Evolutionary conservation across 768 basidiomycete genomes (phyloP), one percentile per base, ranked within the genome.

Genomic region (Botryobasidium botryosum): DNA sequence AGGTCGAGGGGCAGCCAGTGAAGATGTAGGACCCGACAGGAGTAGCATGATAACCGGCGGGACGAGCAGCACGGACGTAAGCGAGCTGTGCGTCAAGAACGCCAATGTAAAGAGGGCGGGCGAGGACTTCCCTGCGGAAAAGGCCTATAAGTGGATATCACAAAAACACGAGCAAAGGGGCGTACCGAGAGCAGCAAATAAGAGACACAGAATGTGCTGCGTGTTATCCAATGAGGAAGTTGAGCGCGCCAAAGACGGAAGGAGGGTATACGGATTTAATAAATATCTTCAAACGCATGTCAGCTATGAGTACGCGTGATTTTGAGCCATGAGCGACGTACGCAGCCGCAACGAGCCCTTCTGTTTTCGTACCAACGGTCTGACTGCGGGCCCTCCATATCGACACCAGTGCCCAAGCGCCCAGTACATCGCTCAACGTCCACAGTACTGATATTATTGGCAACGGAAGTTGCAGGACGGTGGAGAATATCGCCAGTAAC

Each of bases 211-310:
- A 2, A 92, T 64, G 24, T 75, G 62, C 5, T 85, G 59, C 1
- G 77, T 66, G 56, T 85, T 92, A 55, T 92, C 86, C 13, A 96
- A 64, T 2, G 75, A 71, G 0, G 86, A 80, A 0, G 85, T 85
- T 0, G 91, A 91, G 8, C 77, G 64, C 0, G 87, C 82, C 5
- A 92, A 64, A 25, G 75, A 77, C 0, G 90, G 75, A 1, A 88
- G 65, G 46, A 92, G 59, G 6, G 83, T 61, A 58, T 94, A 94
- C 2, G 94, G 94, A 53, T 97, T 94, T 40, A 92, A 59, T 17
- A 94, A 71, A 61, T 80, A 91, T 37, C 88, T 94, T 53, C 2
- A 47, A 21, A 6, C 13, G 3, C 6, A 42, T 4, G 13, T 41
- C 18, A 43, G n/a, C n/a, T 3, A 20, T 2, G 24, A 39, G 12